Base-by-base conservation (phyloP, 441 rosid species). In the Populus hybrid region DNA sequence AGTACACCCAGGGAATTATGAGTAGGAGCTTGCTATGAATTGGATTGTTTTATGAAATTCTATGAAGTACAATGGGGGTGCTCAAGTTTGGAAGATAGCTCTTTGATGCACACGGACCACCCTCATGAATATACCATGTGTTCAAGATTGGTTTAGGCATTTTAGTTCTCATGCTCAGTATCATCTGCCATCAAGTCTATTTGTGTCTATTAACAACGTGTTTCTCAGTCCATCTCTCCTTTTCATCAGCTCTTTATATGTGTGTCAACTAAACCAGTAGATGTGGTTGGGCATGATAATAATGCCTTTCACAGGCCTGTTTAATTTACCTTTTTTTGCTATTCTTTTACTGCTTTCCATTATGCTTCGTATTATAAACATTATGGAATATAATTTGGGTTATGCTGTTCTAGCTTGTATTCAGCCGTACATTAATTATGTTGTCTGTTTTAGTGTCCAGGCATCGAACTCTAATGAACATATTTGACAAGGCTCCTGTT, bases 401-500 rank as follows among this genome's bases (percentile, higher is more conserved):
- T 75, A 7, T 35, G 18, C 28, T 71, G 69, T 28, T 42, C 57
- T 66, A 77, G 67, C 18, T 59, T 77, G 30, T 2, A 35, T 76
- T 24, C 11, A 0, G 6, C 10, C n/a, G 20, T 35, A 18, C 3
- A 21, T 53, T 73, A 26, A 64, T 71, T 72, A 3, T 10, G 26
- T 70, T 5, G 1, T 46, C 3, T 46, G 57, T 1, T 14, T 12
- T 46, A 90, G 98, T 95, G 77, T 95, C 97, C 23, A 89, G 99
- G 88, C 99, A 95, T 84, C 91, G 97, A 78, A 91, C 99, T 50
- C 88, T 92, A 67, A 92, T 95, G 99, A 93, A 93, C 82, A 30
- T 93, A 73, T 93, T 89, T 78, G 94, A 95, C 84, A 93, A 92
- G 86, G 90, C 91, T 76, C 99, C 98, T 50, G 70, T 75, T 67